Percentiles rank a stretch among this genome's conserved stretches.
Evolutionary conservation across 2,329 filamentous ascomycete genomes (phyloP).

Genomic region (Diaporthe vaccinii): DNA sequence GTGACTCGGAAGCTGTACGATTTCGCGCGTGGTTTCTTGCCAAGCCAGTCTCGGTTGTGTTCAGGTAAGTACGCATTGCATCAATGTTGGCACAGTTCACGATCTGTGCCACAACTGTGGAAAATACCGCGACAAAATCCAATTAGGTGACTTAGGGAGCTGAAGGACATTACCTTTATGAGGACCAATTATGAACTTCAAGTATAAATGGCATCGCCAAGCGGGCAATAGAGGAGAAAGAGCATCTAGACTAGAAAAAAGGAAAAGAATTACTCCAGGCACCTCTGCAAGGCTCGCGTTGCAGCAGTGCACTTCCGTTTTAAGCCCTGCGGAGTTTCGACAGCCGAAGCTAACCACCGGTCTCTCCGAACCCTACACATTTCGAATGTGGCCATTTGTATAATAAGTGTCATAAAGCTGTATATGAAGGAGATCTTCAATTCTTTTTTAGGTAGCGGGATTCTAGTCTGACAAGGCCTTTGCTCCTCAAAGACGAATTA

Average conservation of each 20-base stretch:
- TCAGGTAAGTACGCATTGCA: background rate
- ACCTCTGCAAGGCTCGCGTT: background rate
- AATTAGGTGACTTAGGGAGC: too few species aligned
- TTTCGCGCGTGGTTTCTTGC: background rate
- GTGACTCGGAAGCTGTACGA: background rate
- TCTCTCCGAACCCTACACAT: background rate
- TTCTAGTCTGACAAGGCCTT: background rate
- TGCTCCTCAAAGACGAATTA: background rate
- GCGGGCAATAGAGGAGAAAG: too few species aligned
- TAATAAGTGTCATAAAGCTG: slow-evolving; percentile 12
- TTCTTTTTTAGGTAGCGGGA: slow-evolving; percentile 14
- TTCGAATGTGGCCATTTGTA: background rate
- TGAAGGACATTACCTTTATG: background rate
- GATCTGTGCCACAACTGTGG: background rate
- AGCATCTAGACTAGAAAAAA: background rate
- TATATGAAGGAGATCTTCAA: background rate
- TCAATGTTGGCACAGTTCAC: too few species aligned
- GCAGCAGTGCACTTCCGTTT: slow-evolving; percentile 1
- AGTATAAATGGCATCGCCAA: background rate
- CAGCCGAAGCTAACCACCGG: slow-evolving; percentile 1
- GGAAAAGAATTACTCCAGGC: slow-evolving; percentile 2
- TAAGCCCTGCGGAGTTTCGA: slow-evolving; percentile 7
- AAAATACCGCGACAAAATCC: background rate
- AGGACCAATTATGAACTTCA: background rate
- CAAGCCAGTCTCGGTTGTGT: background rate